Evolutionary conservation across 2,329 filamentous ascomycete genomes (phyloP).

Genomic region (Epichloe baconii): DNA sequence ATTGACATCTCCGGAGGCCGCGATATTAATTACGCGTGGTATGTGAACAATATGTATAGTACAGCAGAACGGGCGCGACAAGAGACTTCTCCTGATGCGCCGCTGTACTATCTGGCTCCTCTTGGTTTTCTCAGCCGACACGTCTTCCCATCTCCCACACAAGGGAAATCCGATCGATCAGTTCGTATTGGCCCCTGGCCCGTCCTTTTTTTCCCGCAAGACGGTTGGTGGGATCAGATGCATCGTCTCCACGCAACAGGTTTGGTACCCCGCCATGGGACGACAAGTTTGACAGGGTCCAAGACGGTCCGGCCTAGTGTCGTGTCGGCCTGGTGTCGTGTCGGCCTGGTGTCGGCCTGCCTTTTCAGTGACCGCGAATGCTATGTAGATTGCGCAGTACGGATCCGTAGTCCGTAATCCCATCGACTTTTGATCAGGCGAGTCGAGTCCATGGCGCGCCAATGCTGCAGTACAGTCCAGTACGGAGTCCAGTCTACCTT

Average conservation of each 20-base stretch:
- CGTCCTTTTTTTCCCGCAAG: not conserved
- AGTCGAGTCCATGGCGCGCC: too few relatives aligned
- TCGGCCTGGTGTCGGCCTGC: too few relatives aligned
- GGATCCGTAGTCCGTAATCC: too few relatives aligned
- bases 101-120: not conserved
- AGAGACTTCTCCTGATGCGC: not conserved
- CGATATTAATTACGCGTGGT: too few relatives aligned
- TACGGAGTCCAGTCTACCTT: too few relatives aligned
- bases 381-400: too few relatives aligned
- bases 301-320: not conserved
- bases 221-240: not conserved
- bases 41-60: not conserved
- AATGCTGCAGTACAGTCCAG: too few relatives aligned
- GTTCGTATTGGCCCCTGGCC: not conserved
- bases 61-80: not conserved
- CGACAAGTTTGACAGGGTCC: not conserved
- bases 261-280: not conserved
- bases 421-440: too few relatives aligned
- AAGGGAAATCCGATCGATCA: not conserved
- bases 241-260: not conserved
- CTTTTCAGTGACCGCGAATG: too few relatives aligned
- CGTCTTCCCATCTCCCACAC: not conserved
- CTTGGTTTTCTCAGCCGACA: not conserved
- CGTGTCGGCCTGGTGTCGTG: too few relatives aligned
- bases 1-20: not conserved